Base-by-base conservation (phyloP, 192 early-diverging fungal genomes). In the Podochytrium sp. region DNA sequence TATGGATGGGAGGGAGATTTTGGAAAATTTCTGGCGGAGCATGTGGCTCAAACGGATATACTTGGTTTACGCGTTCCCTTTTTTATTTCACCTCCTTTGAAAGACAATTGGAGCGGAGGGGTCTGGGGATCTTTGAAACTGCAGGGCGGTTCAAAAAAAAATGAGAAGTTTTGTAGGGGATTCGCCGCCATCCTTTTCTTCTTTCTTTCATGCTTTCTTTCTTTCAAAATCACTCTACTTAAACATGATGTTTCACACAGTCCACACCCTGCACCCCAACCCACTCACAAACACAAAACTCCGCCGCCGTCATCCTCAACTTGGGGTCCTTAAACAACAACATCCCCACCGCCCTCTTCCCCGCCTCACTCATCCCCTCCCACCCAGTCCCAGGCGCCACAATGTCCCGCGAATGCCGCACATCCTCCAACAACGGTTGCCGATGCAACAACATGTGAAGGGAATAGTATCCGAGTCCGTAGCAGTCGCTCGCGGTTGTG, bases 231-330 rank as follows among this genome's bases (percentile, higher is more conserved):
- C n/a, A 14, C n/a, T n/a, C n/a, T n/a, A n/a, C n/a, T n/a, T n/a
- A n/a, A n/a, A n/a, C n/a, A n/a, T n/a, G n/a, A 40, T 69, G 66
- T 41, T 55, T 69, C 2, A 69, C 66, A 56, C 66, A 69, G 16
- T 69, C 66, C 32, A 69, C 66, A 18, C 34, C 35, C 25, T 33
- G 10, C 10, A 33, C 23, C 25, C 0, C 49, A 12, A 69, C 66
- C 66, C 66, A 69, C 5, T 33, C 50, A 16, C 66, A 18, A 1
- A 2, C 35, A 35, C 66, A 69, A 55, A 69, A 69, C 35, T 41
- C 66, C 12, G 16, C 33, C 10, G 66, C 66, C 10, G 50, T 55
- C 23, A 35, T 55, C 32, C 66, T n/a, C 7, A 55, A 16, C 27
- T 16, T 7, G 5, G 66, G 66, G 47, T 69, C 66, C 14, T 27